Evolutionary conservation across 2,329 filamentous ascomycete species (phyloP), one percentile per base, ranked within the genome.

Genomic region (Escovopsis sp.): DNA sequence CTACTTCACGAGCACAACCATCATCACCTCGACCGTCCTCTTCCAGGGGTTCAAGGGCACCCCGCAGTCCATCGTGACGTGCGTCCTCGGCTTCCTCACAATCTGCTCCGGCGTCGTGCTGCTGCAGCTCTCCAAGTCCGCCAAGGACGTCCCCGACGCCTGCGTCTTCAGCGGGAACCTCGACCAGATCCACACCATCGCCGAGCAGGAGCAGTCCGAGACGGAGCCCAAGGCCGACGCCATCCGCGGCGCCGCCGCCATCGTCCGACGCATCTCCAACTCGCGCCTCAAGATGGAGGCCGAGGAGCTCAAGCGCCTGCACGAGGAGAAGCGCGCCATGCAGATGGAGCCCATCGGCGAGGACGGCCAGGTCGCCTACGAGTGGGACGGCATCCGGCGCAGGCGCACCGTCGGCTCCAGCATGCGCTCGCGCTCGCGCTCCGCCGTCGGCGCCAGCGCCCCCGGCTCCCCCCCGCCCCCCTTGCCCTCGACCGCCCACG

Each of bases 181-280:
- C 40, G 84, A 96, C 54, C 89, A 98, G 67, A 84, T 96, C 41
- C 84, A 91, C 29, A 94, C 89, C 27, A 91, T 96, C 47, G 89
- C 85, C 37, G 85, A 95, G 53, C 86, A 94, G 55, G 86, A 94
- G 57, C 87, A 96, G 57, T 83, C 88, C n/a, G 91, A 98, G 60
- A 82, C 83, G 12, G 91, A 98, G 53, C 91, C 91, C 41, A 93
- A 94, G 57, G 91, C 91, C 12, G 91, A 98, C 59, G 87, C 91
- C 9, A 93, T 98, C 54, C 84, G 91, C 50, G 91, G 89, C 46
- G 70, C 89, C 13, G 88, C 85, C 7, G 86, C 87, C 37, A 86
- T 98, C 45, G 72, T 98, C 41, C 78, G 91, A 47, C 77, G 84
- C 12, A 70, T 98, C 39, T 95, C 87, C 0, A 70, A 70, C 10